Percentiles rank a stretch among this genome's conserved stretches.
These are phyloP conservation scores for Candida xyloterini DNA, from an alignment of 805 yeast genomes.

Conservation along the genomic window DNA sequence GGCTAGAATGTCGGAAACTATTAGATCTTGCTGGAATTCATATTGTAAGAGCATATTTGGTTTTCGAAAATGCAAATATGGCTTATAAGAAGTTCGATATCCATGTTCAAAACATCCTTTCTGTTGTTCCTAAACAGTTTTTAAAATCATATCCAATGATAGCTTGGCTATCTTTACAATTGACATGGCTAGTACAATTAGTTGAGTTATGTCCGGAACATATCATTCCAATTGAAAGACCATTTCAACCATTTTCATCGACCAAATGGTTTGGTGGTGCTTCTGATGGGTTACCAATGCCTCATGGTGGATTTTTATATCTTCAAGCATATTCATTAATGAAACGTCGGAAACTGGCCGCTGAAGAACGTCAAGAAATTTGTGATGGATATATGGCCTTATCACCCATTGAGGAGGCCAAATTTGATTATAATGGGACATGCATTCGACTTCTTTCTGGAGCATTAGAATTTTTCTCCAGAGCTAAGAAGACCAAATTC, in stretches of 20 bases:
- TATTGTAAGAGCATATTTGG: constrained; percentile 57
- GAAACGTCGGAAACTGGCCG: constrained; percentile 25
- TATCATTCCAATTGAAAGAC: constrained; percentile 36
- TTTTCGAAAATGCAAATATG: constrained; percentile 52
- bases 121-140: constrained; percentile 32
- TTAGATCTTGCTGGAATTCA: constrained; percentile 63
- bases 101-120: constrained; percentile 54
- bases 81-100: constrained; percentile 64
- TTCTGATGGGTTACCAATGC: constrained; percentile 32
- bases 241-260: constrained; percentile 32
- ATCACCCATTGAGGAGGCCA: constrained; percentile 22
- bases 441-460: constrained; percentile 34
- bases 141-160: constrained; percentile 29
- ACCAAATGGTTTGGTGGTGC: constrained; percentile 22
- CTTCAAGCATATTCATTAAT: constrained; percentile 37
- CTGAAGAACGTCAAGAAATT: constrained; percentile 6
- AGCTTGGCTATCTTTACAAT: constrained; percentile 63
- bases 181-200: constrained; percentile 62
- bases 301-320: constrained; percentile 43
- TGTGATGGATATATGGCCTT: constrained; percentile 31
- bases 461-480: constrained; percentile 36
- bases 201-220: constrained; percentile 45
- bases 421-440: constrained; percentile 19
- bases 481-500: constrained; percentile 34
- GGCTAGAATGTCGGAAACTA: constrained; percentile 46